phyloP scores from a whole-genome alignment of 139 green algal species.

The Chlamydomonas asymmetrica region DNA sequence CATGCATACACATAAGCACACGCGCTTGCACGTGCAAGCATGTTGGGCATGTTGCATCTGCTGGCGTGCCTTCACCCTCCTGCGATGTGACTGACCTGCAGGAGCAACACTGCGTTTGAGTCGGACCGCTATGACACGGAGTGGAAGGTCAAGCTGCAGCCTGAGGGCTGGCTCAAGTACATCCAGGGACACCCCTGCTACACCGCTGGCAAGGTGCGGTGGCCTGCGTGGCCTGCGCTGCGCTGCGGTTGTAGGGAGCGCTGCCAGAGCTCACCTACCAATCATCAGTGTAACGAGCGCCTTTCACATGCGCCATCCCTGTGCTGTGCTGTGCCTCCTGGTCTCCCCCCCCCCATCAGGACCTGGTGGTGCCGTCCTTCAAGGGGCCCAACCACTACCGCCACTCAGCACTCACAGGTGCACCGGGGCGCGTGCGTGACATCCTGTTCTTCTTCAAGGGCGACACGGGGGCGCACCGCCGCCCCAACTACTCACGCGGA shows the following conservation, averaged over 20 bases:
- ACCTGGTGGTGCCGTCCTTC: constrained; percentile 59
- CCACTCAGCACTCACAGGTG: constrained; percentile 26
- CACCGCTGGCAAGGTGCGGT: constrained; percentile 43
- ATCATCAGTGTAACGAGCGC: neutral
- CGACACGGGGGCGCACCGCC: constrained; percentile 33
- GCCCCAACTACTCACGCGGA: constrained; percentile 25
- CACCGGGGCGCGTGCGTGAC: constrained; percentile 8
- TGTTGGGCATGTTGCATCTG: neutral
- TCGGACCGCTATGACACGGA: constrained; percentile 44
- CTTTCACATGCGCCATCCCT: neutral
- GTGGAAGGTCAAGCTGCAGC: constrained; percentile 7
- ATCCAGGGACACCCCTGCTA: constrained; percentile 47
- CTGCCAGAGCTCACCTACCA: neutral
- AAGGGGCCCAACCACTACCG: constrained; percentile 32
- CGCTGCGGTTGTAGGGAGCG: too few relatives aligned
- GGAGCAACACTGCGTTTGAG: constrained; percentile 41
- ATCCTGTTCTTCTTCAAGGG: constrained; percentile 50
- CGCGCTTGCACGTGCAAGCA: too few relatives aligned
- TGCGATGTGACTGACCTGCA: neutral
- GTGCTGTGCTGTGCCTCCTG: too few relatives aligned
- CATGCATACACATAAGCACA: too few relatives aligned
- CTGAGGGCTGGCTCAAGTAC: constrained; percentile 33
- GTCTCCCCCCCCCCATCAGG: constrained; percentile 30
- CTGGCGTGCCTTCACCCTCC: neutral
- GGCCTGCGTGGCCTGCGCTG: neutral